These are phyloP conservation scores for Cucurbita pepo DNA, from an alignment of 306 rosid species.

Conservation along the genomic window DNA sequence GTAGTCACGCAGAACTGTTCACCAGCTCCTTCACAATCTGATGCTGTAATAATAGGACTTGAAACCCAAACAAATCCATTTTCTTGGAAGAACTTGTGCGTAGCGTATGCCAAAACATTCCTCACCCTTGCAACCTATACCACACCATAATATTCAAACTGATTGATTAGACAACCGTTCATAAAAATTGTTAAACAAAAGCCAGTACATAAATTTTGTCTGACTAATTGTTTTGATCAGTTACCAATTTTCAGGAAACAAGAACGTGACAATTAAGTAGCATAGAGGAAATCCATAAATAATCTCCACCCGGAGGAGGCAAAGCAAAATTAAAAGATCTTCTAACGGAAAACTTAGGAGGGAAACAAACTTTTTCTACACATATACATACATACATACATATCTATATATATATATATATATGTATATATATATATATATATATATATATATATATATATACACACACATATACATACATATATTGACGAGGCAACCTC, in stretches of 20 bases:
- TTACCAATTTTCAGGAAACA: neutral
- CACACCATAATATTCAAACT: constrained; percentile 6
- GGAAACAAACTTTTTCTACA: no score
- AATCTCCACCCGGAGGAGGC: neutral
- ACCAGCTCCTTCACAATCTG: constrained; percentile 99
- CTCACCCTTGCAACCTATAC: constrained; percentile 90
- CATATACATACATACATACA: no score
- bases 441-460: no score
- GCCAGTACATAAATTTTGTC: neutral
- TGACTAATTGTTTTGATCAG: neutral
- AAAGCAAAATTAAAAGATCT: neutral
- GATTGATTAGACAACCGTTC: constrained; percentile 1
- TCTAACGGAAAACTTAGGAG: neutral
- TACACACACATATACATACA: no score
- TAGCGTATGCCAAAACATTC: constrained; percentile 75
- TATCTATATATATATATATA: no score
- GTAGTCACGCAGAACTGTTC: constrained; percentile 96
- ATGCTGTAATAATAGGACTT: constrained; percentile 87
- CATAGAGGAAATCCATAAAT: neutral
- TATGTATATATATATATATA: no score
- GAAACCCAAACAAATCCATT: constrained; percentile 84
- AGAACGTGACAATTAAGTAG: neutral
- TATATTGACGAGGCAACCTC: neutral
- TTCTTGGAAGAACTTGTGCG: constrained; percentile 92
- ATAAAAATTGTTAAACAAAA: neutral